Base-by-base conservation (phyloP, 2,329 filamentous ascomycete genomes). In the Epichloe gansuensis region DNA sequence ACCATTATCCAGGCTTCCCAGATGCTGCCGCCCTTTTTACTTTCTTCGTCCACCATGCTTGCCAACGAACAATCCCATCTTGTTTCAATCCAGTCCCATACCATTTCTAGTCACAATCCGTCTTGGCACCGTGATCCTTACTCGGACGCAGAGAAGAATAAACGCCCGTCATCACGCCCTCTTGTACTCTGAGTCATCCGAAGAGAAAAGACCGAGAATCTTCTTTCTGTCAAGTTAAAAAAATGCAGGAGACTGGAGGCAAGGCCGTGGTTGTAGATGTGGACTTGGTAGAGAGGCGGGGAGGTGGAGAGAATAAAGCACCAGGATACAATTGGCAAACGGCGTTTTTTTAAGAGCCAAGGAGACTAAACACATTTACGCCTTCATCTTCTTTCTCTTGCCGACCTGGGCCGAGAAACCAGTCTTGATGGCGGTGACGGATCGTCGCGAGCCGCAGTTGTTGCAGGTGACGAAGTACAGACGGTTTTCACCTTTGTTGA, bases 341-440 rank as follows among this genome's bases (percentile, higher is more conserved):
- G 39, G 25, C 23, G 17, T 42, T 3, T 21, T 15, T 49, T 15
- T 41, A 23, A 41, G 39, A 23, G 39, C 6, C 46, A 17, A 41
- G 47, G 53, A 38, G 37, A 9, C 43, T 50, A 52, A 39, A 41
- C 52, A 35, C 37, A 43, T 58, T 78, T 90, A 94, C 72, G 79
- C 86, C 72, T 88, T 82, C 76, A 90, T 86, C 82, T 94, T 94
- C 80, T 84, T 93, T 81, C 93, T 86, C 86, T 96, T 96, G 71
- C 93, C 93, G 72, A 98, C 88, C 75, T 97, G 93, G 72, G 93
- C 93, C 66, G 91, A 94, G 90, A 98, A 98, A 90, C 93, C 93
- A 57, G 90, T 95, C 85, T 98, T 98, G 86, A 98, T 98, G 61
- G 93, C 91, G 56, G 89, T 89, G 69, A 97, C 91, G 66, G 84